Conservation (phyloP, 179 eudicot species). For the Corrigiola litoralis region DNA sequence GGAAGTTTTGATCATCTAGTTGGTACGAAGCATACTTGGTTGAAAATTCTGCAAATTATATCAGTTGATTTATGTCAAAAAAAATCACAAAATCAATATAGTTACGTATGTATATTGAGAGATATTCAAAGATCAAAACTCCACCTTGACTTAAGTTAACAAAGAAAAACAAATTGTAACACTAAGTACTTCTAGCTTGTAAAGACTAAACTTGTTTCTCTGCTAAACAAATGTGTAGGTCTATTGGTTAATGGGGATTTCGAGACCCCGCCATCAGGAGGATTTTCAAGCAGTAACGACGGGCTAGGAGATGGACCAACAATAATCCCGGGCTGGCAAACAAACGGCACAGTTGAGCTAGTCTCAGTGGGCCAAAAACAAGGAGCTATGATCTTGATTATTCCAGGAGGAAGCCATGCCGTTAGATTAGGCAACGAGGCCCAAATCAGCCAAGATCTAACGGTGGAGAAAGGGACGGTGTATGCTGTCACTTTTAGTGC, state of each 20-base stretch:
- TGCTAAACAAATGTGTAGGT: constrained; percentile 33
- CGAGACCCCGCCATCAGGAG: constrained; percentile 81
- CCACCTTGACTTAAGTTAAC: no score
- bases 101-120: no score
- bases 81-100: no score
- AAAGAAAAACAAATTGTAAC: no score
- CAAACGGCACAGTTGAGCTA: constrained; percentile 81
- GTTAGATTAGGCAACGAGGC: constrained; percentile 92
- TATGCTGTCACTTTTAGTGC: constrained; percentile 93
- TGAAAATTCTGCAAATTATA: no score
- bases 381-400: constrained; percentile 96
- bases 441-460: constrained; percentile 69
- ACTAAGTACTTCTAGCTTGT: neutral
- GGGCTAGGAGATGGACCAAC: constrained; percentile 45
- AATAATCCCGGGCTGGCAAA: constrained; percentile 71
- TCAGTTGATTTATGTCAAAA: no score
- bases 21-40: no score
- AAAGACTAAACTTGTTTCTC: neutral
- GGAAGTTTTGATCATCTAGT: no score
- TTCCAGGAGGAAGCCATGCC: constrained; percentile 73
- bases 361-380: constrained; percentile 88
- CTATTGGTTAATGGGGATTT: constrained; percentile 75
- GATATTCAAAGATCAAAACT: no score
- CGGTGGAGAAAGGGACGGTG: constrained; percentile 65
- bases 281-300: constrained; percentile 44